Evolutionary conservation across 2,329 filamentous ascomycete genomes (phyloP), one percentile per base, ranked within the genome.

Genomic region (Leptodontidium sp.): DNA sequence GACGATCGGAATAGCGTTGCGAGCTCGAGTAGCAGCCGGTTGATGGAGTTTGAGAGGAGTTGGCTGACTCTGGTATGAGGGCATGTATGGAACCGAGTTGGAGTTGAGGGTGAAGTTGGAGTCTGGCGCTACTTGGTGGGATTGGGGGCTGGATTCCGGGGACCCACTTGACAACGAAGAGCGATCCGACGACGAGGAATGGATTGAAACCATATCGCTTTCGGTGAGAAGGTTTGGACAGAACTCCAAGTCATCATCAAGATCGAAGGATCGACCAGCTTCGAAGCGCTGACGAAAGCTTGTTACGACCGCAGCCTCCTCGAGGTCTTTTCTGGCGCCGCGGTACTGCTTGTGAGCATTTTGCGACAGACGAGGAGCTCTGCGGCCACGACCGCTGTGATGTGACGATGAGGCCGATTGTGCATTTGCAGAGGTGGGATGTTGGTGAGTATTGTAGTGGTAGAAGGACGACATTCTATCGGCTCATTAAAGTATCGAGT

Each of bases 1-100:
- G 82, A 98, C 93, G 80, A 99, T 99, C 69, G 95, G 95, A 75
- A 98, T 98, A 78, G 96, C 93, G 81, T 98, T 98, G 81, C 94
- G 93, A 68, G 91, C 89, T 75, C 96, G 93, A 72, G 94, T 93
- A 71, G 94, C 93, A 71, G 94, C 87, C 70, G 94, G 93, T 84
- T 98, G 95, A 82, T 97, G 93, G 71, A 97, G 86, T 84, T 97
- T 98, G 76, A 95, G 76, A 85, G 81, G 89, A 71, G 83, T 81
- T 70, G 85, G 88, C 76, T 89, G 91, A 80, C 83, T 85, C 77
- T 92, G 90, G 81, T 88, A 92, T 43, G 90, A 86, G 64, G 90
- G 88, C 66, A 89, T 84, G 76, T 90, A 91, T 38, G 89, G 85
- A 50, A 90, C 89, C 59, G 91, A 90, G 32, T 86, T 84, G 1